Percentiles rank a stretch among this genome's conserved stretches.
Evolutionary conservation across 2,329 filamentous ascomycete species (phyloP).

Genomic region (Cladosporium sp.): DNA sequence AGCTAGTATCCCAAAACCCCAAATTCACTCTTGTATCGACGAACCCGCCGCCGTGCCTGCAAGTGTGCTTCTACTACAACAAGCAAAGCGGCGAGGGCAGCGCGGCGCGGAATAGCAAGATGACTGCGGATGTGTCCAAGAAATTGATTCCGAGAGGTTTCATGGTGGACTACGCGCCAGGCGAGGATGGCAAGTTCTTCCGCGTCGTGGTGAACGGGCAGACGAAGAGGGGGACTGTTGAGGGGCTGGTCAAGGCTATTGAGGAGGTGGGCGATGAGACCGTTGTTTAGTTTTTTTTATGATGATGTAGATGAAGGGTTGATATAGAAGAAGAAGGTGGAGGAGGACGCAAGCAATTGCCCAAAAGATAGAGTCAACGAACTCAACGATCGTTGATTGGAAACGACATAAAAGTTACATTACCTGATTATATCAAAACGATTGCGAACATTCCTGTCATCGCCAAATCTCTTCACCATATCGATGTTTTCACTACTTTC

Average conservation of each 20-base stretch:
- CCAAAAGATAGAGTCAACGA: not conserved
- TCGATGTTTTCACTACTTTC: not conserved
- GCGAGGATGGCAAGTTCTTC: slow-evolving; percentile 65
- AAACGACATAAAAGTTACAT: no score
- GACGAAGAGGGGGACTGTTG: slow-evolving; percentile 60
- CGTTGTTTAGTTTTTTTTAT: not conserved
- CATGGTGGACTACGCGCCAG: slow-evolving; percentile 68
- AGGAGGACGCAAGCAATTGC: not conserved
- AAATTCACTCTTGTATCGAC: slow-evolving; percentile 72
- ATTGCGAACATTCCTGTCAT: no score
- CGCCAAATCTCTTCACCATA: no score
- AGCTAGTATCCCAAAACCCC: slow-evolving; percentile 53
- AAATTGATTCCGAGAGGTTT: slow-evolving; percentile 61
- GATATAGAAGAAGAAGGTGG: not conserved
- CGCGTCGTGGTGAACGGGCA: slow-evolving; percentile 67
- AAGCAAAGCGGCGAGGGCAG: slow-evolving; percentile 43
- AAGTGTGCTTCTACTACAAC: slow-evolving; percentile 91
- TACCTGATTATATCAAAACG: no score
- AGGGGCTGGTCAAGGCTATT: slow-evolving; percentile 62
- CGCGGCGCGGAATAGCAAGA: slow-evolving; percentile 50
- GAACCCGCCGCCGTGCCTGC: slow-evolving; percentile 81
- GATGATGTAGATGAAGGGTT: not conserved
- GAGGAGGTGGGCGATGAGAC: slow-evolving; percentile 44
- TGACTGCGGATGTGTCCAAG: slow-evolving; percentile 57
- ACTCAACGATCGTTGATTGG: not conserved